These are phyloP conservation scores for Saturnispora besseyi DNA, from an alignment of 805 yeast species.

Conservation along the genomic window DNA sequence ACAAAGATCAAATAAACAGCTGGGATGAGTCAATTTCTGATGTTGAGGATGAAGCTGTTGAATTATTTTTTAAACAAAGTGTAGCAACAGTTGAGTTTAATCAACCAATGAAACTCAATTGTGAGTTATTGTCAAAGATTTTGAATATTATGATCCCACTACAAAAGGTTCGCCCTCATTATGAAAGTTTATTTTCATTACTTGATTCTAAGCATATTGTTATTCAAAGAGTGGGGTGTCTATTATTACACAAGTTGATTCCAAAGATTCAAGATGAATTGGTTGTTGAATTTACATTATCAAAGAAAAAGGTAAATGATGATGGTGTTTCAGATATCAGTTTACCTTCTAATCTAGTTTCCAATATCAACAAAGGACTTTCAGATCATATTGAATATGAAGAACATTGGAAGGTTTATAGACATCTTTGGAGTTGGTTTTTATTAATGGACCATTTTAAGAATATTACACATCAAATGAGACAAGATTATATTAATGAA, in stretches of 20 bases:
- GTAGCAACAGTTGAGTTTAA: constrained; percentile 8
- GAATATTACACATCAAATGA: constrained; percentile 54
- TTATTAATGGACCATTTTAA: constrained; percentile 53
- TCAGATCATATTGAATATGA: constrained; percentile 33
- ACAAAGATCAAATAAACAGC: constrained; percentile 23
- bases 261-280: constrained; percentile 44
- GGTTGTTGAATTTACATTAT: constrained; percentile 54
- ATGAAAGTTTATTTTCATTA: constrained; percentile 30
- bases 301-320: constrained; percentile 29
- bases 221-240: constrained; percentile 37
- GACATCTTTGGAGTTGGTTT: constrained; percentile 61
- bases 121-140: constrained; percentile 25
- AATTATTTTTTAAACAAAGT: constrained; percentile 25
- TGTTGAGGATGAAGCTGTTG: constrained; percentile 36
- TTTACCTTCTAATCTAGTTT: constrained; percentile 36
- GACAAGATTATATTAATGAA: constrained; percentile 51
- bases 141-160: constrained; percentile 22
- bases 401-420: constrained; percentile 28
- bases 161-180: constrained; percentile 26
- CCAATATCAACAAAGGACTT: constrained; percentile 24
- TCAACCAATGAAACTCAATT: constrained; percentile 29
- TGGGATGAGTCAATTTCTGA: constrained; percentile 31
- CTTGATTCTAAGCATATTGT: constrained; percentile 22
- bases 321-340: constrained; percentile 26
- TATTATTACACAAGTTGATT: constrained; percentile 34